Percentiles rank a stretch among this genome's conserved stretches.
Conservation (phyloP, 2,329 filamentous ascomycete species). For the Pyrenophora seminiperda region DNA sequence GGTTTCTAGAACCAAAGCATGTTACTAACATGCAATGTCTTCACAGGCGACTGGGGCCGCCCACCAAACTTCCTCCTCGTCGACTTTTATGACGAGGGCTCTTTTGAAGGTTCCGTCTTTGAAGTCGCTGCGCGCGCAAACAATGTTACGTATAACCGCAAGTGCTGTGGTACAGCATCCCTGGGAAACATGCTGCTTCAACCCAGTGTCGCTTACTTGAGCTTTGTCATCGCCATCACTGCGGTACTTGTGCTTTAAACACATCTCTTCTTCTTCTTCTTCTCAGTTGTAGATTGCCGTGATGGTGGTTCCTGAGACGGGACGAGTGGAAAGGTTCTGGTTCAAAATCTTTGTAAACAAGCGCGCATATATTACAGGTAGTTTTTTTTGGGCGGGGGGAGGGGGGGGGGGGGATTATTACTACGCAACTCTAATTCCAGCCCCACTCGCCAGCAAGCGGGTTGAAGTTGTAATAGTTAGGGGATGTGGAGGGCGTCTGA, state of each 20-base stretch:
- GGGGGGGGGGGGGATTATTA: too few relatives aligned
- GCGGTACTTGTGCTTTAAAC: constrained; percentile 29
- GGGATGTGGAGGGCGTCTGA: too few relatives aligned
- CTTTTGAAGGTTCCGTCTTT: constrained; percentile 47
- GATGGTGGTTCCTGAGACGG: not conserved
- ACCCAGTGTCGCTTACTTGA: constrained; percentile 25
- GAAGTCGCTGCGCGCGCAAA: constrained; percentile 60
- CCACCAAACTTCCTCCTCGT: constrained; percentile 51
- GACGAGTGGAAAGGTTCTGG: not conserved
- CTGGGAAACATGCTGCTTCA: constrained; percentile 12
- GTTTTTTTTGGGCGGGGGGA: too few relatives aligned
- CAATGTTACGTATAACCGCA: constrained; percentile 69
- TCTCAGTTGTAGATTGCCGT: too few relatives aligned
- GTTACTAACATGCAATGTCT: not conserved
- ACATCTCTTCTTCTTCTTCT: too few relatives aligned
- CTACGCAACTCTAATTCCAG: too few relatives aligned
- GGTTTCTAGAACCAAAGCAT: too few relatives aligned
- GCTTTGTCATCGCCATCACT: constrained; percentile 23
- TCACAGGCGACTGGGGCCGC: constrained; percentile 40
- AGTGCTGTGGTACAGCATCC: constrained; percentile 60
- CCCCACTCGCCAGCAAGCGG: too few relatives aligned
- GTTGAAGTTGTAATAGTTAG: too few relatives aligned
- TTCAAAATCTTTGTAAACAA: too few relatives aligned
- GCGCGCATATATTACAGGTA: too few relatives aligned
- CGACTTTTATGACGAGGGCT: constrained; percentile 49